Evolutionary conservation across 2,329 filamentous ascomycete genomes (phyloP).

Genomic region (Fusarium sp.): DNA sequence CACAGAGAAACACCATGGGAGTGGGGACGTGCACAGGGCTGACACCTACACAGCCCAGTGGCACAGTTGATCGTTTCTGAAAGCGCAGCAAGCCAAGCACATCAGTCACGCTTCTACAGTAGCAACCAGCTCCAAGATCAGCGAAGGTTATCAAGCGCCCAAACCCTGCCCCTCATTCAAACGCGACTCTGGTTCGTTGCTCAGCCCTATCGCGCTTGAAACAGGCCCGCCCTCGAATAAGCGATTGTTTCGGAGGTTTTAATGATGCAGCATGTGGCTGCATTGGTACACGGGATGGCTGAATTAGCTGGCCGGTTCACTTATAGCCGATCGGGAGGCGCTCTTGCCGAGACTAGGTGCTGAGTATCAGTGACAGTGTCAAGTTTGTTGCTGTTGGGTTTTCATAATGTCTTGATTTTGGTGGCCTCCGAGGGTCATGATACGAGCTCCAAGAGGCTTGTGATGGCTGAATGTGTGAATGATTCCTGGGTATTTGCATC

Average conservation of each 20-base stretch:
- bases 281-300: conserved; percentile 23
- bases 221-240: neutral
- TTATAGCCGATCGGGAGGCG: neutral
- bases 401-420: neutral
- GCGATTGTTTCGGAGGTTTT: conserved; percentile 4
- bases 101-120: neutral
- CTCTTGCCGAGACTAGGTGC: neutral
- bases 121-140: conserved; percentile 3
- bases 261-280: conserved; percentile 3
- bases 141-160: conserved; percentile 1
- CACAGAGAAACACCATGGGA: neutral
- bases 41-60: conserved; percentile 35
- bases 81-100: conserved; percentile 20
- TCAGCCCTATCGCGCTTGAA: conserved; percentile 11
- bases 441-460: neutral
- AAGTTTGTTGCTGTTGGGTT: neutral
- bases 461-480: neutral
- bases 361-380: neutral
- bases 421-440: neutral
- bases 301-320: neutral
- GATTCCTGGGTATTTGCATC: neutral
- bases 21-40: conserved; percentile 36
- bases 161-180: neutral
- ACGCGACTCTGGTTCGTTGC: neutral
- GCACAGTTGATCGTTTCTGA: conserved; percentile 20